Evolutionary conservation across 106 monocot species (phyloP).

Genomic region (Dioscorea alata): DNA sequence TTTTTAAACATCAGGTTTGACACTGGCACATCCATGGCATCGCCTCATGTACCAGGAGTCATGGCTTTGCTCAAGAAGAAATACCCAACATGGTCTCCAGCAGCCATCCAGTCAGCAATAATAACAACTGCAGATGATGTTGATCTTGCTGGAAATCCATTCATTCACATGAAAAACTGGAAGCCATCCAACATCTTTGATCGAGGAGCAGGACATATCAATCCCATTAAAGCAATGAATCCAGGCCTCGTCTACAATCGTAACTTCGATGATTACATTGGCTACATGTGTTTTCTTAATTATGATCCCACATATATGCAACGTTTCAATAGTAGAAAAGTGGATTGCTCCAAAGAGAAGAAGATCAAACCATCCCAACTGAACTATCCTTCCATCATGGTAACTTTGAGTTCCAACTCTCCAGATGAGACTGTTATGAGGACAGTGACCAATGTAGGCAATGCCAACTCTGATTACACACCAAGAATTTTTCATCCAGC

Average conservation of each 20-base stretch:
- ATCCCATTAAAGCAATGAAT: slow-evolving; percentile 25
- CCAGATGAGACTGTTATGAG: slow-evolving; percentile 7
- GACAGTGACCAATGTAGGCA: slow-evolving; percentile 12
- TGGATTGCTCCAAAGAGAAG: slow-evolving; percentile 11
- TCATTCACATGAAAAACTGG: slow-evolving; percentile 6
- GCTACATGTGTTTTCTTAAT: slow-evolving; percentile 35
- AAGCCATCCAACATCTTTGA: slow-evolving; percentile 17
- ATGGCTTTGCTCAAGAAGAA: slow-evolving; percentile 30
- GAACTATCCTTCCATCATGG: slow-evolving; percentile 40
- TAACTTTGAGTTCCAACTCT: neutral
- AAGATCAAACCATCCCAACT: slow-evolving; percentile 12
- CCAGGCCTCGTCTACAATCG: slow-evolving; percentile 51
- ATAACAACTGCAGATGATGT: slow-evolving; percentile 37
- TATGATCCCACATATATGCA: slow-evolving; percentile 21
- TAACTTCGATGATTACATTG: slow-evolving; percentile 15
- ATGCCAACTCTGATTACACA: neutral
- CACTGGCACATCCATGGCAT: slow-evolving; percentile 34
- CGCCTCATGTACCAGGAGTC: slow-evolving; percentile 44
- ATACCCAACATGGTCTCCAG: slow-evolving; percentile 15
- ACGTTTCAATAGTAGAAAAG: neutral
- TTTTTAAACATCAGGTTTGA: slow-evolving; percentile 16
- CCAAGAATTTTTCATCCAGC: neutral
- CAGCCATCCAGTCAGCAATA: slow-evolving; percentile 40
- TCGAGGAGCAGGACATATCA: slow-evolving; percentile 33
- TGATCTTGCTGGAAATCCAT: slow-evolving; percentile 10